These are phyloP conservation scores for Metschnikowia henanensis DNA, from an alignment of 805 yeast genomes.

Conservation along the genomic window DNA sequence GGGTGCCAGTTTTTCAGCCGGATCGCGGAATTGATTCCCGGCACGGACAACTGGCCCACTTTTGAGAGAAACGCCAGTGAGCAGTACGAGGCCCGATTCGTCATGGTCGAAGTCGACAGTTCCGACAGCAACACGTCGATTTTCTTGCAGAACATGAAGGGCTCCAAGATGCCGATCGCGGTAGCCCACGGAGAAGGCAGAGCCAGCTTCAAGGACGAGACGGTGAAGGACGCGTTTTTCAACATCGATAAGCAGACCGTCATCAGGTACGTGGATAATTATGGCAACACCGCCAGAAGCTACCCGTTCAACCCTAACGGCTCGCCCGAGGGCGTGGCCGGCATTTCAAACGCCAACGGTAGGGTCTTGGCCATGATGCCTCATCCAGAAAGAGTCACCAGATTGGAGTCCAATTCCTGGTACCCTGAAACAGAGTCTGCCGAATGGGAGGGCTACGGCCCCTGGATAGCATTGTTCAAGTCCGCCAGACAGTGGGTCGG, in stretches of 20 bases:
- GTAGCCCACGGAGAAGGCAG: constrained; percentile 99
- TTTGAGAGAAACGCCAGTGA: constrained; percentile 90
- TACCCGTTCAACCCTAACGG: constrained; percentile 98
- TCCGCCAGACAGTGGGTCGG: constrained; percentile 95
- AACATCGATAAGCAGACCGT: constrained; percentile 55
- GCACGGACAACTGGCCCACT: constrained; percentile 93
- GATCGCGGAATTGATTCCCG: constrained; percentile 85
- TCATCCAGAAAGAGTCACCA: constrained; percentile 93
- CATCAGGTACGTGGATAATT: constrained; percentile 86
- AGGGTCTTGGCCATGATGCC: constrained; percentile 99
- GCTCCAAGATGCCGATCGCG: constrained; percentile 93
- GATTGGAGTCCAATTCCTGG: constrained; percentile 90
- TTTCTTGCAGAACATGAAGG: constrained; percentile 87
- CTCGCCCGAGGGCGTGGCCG: constrained; percentile 90
- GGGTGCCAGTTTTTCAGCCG: constrained; percentile 96
- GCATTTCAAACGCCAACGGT: constrained; percentile 86
- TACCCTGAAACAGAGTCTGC: constrained; percentile 64
- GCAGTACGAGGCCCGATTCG: constrained; percentile 95
- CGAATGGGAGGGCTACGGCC: constrained; percentile 83
- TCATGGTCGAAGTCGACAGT: constrained; percentile 74
- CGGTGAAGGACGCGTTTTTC: constrained; percentile 35
- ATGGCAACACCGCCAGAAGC: constrained; percentile 76
- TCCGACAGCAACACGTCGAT: constrained; percentile 54
- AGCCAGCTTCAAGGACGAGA: constrained; percentile 62
- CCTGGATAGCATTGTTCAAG: constrained; percentile 92